A percentile compares a stretch with the other conserved stretches of the same genome.
Evolutionary conservation across 768 basidiomycete species (phyloP).

Genomic region (Boletus subcaerulescens): DNA sequence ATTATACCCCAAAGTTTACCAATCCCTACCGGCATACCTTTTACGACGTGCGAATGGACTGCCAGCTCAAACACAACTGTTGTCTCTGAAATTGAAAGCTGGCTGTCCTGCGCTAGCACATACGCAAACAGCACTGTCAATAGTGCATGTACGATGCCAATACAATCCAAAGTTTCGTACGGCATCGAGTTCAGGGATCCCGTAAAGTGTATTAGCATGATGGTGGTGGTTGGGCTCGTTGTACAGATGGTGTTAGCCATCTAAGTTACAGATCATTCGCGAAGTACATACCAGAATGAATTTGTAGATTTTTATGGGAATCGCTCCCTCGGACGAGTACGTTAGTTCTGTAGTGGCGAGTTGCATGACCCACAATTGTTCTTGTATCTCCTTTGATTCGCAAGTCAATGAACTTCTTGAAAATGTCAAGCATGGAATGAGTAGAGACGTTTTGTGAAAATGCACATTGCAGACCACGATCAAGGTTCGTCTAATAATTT

Average conservation of each 20-base stretch:
- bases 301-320: too few relatives aligned
- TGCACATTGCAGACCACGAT: too few relatives aligned
- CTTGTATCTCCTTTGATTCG: too few relatives aligned
- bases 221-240: not conserved
- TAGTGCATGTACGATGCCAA: not conserved
- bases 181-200: not conserved
- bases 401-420: too few relatives aligned
- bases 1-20: not conserved
- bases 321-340: too few relatives aligned
- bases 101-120: not conserved
- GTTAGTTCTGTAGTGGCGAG: too few relatives aligned
- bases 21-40: not conserved
- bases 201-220: not conserved
- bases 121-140: not conserved
- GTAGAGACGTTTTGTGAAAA: too few relatives aligned
- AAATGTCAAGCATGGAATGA: too few relatives aligned
- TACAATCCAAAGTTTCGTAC: not conserved
- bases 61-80: not conserved
- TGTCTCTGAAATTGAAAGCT: not conserved
- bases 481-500: too few relatives aligned
- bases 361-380: too few relatives aligned
- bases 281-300: too few relatives aligned
- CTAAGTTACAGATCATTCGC: too few relatives aligned
- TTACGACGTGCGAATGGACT: constrained; percentile 1
- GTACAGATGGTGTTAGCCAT: not conserved